Conservation (phyloP, 805 yeast species). For the Candida piceae region DNA sequence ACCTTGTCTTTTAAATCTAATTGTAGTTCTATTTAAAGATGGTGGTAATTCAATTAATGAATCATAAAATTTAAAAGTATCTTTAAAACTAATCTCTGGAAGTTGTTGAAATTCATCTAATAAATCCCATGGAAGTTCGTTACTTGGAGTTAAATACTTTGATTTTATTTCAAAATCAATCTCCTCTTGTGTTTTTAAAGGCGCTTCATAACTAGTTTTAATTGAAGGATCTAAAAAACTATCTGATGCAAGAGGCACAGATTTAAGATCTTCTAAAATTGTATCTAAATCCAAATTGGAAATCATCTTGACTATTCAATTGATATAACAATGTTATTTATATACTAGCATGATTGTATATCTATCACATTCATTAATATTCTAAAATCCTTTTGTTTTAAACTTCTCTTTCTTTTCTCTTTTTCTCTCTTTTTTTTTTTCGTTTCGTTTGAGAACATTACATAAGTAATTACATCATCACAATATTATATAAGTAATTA, state of each 20-base stretch:
- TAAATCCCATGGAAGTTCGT: conserved; percentile 61
- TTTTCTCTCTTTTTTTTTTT: too few relatives aligned
- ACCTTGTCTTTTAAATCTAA: conserved; percentile 70
- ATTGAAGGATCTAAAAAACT: conserved; percentile 13
- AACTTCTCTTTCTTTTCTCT: too few relatives aligned
- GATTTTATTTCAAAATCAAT: conserved; percentile 24
- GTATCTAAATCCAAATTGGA: conserved; percentile 5
- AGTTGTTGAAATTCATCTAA: conserved; percentile 61
- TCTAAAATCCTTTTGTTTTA: too few relatives aligned
- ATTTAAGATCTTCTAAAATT: conserved; percentile 7
- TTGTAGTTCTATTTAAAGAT: conserved; percentile 55
- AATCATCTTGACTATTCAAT: background rate
- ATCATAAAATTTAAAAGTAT: conserved; percentile 32
- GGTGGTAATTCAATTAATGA: conserved; percentile 55
- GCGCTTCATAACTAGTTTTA: conserved; percentile 6
- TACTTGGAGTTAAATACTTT: conserved; percentile 58
- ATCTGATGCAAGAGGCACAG: background rate
- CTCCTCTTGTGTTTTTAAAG: conserved; percentile 8
- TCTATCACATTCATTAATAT: too few relatives aligned
- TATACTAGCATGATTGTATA: too few relatives aligned
- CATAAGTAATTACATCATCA: too few relatives aligned
- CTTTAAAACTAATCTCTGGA: conserved; percentile 33
- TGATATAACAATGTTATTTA: background rate
- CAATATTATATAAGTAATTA: too few relatives aligned
- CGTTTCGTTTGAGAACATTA: too few relatives aligned